A percentile compares a stretch with the other conserved stretches of the same genome.
Evolutionary conservation across 495 filamentous ascomycete genomes (phyloP).

Genomic region (Ramalina intermedia): DNA sequence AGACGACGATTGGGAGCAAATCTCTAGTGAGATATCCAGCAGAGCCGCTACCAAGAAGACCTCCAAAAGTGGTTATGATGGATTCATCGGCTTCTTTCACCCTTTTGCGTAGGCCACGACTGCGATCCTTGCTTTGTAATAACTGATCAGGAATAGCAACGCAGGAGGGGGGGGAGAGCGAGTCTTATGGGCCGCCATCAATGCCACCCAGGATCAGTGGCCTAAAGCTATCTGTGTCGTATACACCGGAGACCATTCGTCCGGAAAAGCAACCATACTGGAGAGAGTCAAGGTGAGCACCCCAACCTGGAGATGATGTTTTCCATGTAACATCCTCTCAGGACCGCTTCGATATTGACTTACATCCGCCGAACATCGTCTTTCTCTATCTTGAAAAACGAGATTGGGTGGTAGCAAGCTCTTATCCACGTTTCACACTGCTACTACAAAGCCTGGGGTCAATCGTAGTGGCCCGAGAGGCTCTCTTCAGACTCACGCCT

Average conservation of each 20-base stretch:
- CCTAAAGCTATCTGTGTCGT: slow-evolving; percentile 78
- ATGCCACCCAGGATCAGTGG: slow-evolving; percentile 79
- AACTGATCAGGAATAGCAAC: slow-evolving; percentile 42
- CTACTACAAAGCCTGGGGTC: slow-evolving; percentile 84
- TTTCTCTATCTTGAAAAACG: slow-evolving; percentile 85
- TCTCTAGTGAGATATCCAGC: slow-evolving; percentile 41
- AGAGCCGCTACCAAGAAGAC: slow-evolving; percentile 36
- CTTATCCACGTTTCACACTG: slow-evolving; percentile 89
- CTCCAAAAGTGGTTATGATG: slow-evolving; percentile 51
- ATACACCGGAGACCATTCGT: slow-evolving; percentile 89
- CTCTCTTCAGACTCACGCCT: slow-evolving; percentile 80
- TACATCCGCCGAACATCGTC: slow-evolving; percentile 68
- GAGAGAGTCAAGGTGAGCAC: slow-evolving; percentile 53
- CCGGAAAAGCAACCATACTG: slow-evolving; percentile 63
- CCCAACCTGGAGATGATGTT: neutral
- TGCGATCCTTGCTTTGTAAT: neutral
- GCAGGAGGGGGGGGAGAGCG: slow-evolving; percentile 92
- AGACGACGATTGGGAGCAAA: slow-evolving; percentile 65
- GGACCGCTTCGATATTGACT: slow-evolving; percentile 81
- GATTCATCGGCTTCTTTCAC: slow-evolving; percentile 89
- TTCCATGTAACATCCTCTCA: slow-evolving; percentile 18
- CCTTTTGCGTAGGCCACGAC: slow-evolving; percentile 40
- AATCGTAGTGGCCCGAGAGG: slow-evolving; percentile 73
- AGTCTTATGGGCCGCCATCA: slow-evolving; percentile 91
- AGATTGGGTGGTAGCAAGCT: slow-evolving; percentile 65